phyloP scores from a whole-genome alignment of 768 basidiomycete genomes.

The Kwoniella dejecticola region DNA sequence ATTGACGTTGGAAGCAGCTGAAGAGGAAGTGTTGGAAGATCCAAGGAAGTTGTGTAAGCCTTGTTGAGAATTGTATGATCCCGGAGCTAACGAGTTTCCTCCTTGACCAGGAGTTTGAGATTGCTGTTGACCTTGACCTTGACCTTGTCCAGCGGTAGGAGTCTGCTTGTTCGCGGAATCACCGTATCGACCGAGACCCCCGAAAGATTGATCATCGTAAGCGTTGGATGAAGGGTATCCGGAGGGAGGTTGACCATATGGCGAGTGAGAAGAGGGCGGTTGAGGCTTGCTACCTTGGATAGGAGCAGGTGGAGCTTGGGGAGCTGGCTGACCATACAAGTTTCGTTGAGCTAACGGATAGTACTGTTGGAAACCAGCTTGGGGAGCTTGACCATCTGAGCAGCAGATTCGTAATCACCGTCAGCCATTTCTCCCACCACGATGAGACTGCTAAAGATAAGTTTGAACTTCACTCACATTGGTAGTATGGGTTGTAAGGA shows the following conservation, averaged over 20 bases:
- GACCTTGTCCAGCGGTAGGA: conserved; percentile 2
- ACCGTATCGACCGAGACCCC: conserved; percentile 38
- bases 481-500: conserved; percentile 57
- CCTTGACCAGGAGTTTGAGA: not conserved
- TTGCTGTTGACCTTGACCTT: conserved; percentile 10
- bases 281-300: conserved; percentile 40
- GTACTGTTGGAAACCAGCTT: conserved; percentile 52
- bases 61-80: conserved; percentile 23
- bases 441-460: no score
- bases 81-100: conserved; percentile 11
- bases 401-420: not conserved
- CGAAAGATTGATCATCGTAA: conserved; percentile 46
- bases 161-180: conserved; percentile 25
- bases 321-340: conserved; percentile 48
- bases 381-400: conserved; percentile 50
- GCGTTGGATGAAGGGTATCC: conserved; percentile 34
- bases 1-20: conserved; percentile 9
- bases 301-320: conserved; percentile 38
- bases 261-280: conserved; percentile 41
- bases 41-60: conserved; percentile 48
- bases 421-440: not conserved
- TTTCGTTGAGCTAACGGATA: conserved; percentile 51
- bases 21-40: conserved; percentile 21
- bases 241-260: conserved; percentile 46
- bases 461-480: conserved; percentile 51